These are phyloP conservation scores for Mariannaea elegans DNA, from an alignment of 2,329 filamentous ascomycete species.

Conservation along the genomic window DNA sequence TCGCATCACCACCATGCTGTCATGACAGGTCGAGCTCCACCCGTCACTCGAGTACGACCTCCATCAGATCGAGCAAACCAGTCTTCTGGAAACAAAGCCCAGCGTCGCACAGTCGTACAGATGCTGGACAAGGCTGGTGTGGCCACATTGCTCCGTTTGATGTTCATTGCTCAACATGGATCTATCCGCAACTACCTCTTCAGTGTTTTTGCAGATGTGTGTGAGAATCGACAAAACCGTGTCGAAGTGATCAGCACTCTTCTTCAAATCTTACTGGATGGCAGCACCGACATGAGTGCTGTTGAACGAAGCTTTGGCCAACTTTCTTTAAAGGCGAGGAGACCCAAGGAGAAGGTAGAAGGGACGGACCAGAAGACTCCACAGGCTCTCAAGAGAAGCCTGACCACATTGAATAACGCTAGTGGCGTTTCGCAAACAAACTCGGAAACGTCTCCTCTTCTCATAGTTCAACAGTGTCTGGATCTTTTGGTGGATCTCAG, in stretches of 20 bases:
- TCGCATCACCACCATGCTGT: constrained; percentile 50
- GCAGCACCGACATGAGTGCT: constrained; percentile 89
- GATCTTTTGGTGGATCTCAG: constrained; percentile 85
- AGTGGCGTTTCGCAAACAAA: constrained; percentile 63
- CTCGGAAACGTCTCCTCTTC: constrained; percentile 89
- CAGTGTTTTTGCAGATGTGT: constrained; percentile 88
- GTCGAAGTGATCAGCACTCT: constrained; percentile 93
- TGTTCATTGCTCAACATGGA: constrained; percentile 95
- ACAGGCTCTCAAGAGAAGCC: constrained; percentile 78
- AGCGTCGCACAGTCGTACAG: constrained; percentile 86
- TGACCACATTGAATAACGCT: constrained; percentile 64
- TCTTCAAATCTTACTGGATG: constrained; percentile 93
- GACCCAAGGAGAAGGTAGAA: constrained; percentile 69
- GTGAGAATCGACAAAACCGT: constrained; percentile 95
- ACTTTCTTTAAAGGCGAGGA: constrained; percentile 89
- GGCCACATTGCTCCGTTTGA: constrained; percentile 94
- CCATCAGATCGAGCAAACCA: constrained; percentile 48
- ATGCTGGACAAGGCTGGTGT: constrained; percentile 97
- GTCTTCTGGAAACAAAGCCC: constrained; percentile 67
- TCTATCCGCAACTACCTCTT: constrained; percentile 86
- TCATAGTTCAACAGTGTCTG: constrained; percentile 96
- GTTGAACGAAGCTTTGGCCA: constrained; percentile 96
- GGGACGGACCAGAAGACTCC: constrained; percentile 76
- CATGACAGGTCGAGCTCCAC: constrained; percentile 43
- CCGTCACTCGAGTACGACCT: constrained; percentile 31